Evolutionary conservation across 306 rosid species (phyloP), one percentile per base, ranked within the genome.

Genomic region (Carpinus viminea): DNA sequence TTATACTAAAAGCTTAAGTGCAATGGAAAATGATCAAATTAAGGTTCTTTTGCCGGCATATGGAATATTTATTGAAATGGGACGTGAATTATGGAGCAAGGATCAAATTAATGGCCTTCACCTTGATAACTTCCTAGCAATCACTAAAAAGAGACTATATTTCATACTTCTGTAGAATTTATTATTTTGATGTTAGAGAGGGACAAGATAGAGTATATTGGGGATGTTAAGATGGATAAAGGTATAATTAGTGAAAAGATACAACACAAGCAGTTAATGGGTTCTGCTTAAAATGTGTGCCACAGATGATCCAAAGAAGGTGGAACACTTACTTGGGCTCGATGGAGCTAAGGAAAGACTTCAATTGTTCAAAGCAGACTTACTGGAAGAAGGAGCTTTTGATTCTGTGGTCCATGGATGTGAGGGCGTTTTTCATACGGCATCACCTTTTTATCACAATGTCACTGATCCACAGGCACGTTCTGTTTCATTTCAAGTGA

Each of bases 291-390:
- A 12, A 28, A 31, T 62, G 8, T 12, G 1, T 47, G 10, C 57
- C 7, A 34, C 76, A 83, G 86, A 31, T 65, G 83, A 79, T 68
- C 79, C 66, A 15, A 41, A 70, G 70, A 83, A 83, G 76, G 76
- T 80, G 46, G 73, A 61, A 1, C 86, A 83, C 76, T 50, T 83
- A 36, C 81, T 65, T 26, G 38, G 70, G 24, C 61, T 83, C 6
- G 84, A 83, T 75, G 83, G 86, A 66, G 86, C 86, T 13, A 64
- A 80, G 70, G 86, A 79, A 69, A 59, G 80, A 50, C 83, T 83
- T 46, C 74, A 79, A 12, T 55, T 83, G 10, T 83, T 83, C 60
- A 79, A 83, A 70, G 86, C 83, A 21, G 61, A 83, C 21, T 70
- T 83, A 11, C 72, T 83, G 0, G 81, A 83, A 66, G 83, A 83